Conservation (phyloP, 805 yeast species). For the Starmerella floricola region DNA sequence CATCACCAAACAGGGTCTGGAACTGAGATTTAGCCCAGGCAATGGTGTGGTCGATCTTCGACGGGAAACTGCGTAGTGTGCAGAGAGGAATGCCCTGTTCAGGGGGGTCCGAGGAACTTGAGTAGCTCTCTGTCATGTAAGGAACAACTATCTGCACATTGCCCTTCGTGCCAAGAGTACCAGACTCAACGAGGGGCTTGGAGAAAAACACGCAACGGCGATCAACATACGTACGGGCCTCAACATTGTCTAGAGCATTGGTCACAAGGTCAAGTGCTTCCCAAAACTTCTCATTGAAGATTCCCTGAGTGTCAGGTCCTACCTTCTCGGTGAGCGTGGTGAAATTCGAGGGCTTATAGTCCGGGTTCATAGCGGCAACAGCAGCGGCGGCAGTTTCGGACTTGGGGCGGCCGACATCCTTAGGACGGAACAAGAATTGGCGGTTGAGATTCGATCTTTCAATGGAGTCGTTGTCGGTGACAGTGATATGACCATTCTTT, state of each 20-base stretch:
- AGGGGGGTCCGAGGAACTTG: slow-evolving; percentile 96
- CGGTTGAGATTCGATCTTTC: slow-evolving; percentile 93
- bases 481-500: slow-evolving; percentile 65
- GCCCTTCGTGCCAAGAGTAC: slow-evolving; percentile 97
- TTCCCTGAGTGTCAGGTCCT: slow-evolving; percentile 81
- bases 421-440: slow-evolving; percentile 88
- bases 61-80: slow-evolving; percentile 94
- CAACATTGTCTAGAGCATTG: slow-evolving; percentile 93
- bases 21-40: slow-evolving; percentile 97
- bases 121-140: slow-evolving; percentile 83
- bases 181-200: slow-evolving; percentile 87
- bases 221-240: slow-evolving; percentile 95
- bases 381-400: slow-evolving; percentile 85
- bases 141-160: slow-evolving; percentile 96
- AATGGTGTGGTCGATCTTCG: slow-evolving; percentile 95
- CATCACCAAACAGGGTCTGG: slow-evolving; percentile 79
- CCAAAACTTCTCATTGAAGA: slow-evolving; percentile 84
- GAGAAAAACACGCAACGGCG: slow-evolving; percentile 88
- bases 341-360: slow-evolving; percentile 55
- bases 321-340: slow-evolving; percentile 73
- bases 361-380: slow-evolving; percentile 75
- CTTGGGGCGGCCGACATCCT: slow-evolving; percentile 84
- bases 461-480: slow-evolving; percentile 90
- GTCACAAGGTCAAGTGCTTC: slow-evolving; percentile 72
- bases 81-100: slow-evolving; percentile 95